Evolutionary conservation across 257 asterid genomes (phyloP).

Genomic region (Solanum okadae): DNA sequence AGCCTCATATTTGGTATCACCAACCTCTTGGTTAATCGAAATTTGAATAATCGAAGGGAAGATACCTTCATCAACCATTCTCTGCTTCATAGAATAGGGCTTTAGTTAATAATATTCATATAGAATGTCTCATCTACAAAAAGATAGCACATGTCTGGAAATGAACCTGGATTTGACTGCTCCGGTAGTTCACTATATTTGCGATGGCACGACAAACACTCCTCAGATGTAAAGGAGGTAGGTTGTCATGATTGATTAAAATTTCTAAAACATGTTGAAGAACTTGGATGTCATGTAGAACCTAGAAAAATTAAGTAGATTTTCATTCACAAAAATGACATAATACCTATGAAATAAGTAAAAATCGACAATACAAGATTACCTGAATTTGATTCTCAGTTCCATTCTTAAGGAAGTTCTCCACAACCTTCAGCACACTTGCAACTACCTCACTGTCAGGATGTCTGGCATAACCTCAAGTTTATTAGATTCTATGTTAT

Average conservation of each 20-base stretch:
- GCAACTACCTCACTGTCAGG: not conserved
- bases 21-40: not conserved
- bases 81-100: not conserved
- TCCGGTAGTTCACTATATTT: not conserved
- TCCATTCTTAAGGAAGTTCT: not conserved
- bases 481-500: not conserved
- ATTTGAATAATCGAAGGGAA: not conserved
- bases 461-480: not conserved
- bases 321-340: not conserved
- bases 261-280: not conserved
- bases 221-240: not conserved
- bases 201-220: not conserved
- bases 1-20: not conserved
- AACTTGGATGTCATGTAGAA: not conserved
- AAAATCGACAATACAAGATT: not conserved
- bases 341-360: not conserved
- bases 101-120: not conserved
- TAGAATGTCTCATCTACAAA: not conserved
- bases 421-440: not conserved
- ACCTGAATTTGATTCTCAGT: not conserved
- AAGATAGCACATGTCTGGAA: not conserved
- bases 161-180: not conserved
- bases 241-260: not conserved
- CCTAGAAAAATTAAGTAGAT: not conserved
- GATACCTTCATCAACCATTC: not conserved